These are phyloP conservation scores for Groenewaldozyma auringiensis DNA, from an alignment of 1,139 yeast genomes.

Conservation along the genomic window DNA sequence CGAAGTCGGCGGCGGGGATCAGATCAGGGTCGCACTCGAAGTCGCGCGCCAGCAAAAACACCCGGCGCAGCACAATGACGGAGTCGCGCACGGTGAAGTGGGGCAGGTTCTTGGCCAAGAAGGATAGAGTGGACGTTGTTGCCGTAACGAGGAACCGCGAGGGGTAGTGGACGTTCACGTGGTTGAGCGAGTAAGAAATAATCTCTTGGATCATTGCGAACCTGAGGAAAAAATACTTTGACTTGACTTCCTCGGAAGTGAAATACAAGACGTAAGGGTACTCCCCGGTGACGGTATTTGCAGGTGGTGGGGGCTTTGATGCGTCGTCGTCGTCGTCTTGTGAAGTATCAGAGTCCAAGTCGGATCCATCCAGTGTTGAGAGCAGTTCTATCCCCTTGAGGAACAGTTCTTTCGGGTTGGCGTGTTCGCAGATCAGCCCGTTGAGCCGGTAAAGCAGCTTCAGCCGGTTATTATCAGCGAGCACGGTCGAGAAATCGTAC, in stretches of 20 bases:
- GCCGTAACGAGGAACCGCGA: slow-evolving; percentile 69
- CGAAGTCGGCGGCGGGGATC: slow-evolving; percentile 34
- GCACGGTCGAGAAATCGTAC: slow-evolving; percentile 19
- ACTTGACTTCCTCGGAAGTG: slow-evolving; percentile 15
- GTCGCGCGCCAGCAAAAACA: slow-evolving; percentile 59
- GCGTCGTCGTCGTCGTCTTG: slow-evolving; percentile 12
- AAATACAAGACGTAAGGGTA: not conserved
- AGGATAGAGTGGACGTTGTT: slow-evolving; percentile 47
- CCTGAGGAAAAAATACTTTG: slow-evolving; percentile 45
- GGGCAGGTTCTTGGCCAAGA: slow-evolving; percentile 37
- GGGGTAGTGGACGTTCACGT: slow-evolving; percentile 61
- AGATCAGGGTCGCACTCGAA: slow-evolving; percentile 33
- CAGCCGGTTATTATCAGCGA: slow-evolving; percentile 16
- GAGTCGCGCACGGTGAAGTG: slow-evolving; percentile 29
- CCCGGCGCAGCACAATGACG: slow-evolving; percentile 49
- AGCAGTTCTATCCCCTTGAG: slow-evolving; percentile 61
- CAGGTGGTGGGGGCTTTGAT: not conserved
- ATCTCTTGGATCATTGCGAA: slow-evolving; percentile 59
- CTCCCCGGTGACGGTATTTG: not conserved
- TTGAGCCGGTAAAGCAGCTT: slow-evolving; percentile 7
- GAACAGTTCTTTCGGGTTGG: slow-evolving; percentile 74
- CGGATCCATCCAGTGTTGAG: slow-evolving; percentile 26
- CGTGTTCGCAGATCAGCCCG: slow-evolving; percentile 30
- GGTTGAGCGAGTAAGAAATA: slow-evolving; percentile 43
- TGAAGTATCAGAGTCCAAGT: slow-evolving; percentile 12